Conservation (phyloP, 192 early-diverging fungal species). For the Gaertneriomyces semiglobifer region DNA sequence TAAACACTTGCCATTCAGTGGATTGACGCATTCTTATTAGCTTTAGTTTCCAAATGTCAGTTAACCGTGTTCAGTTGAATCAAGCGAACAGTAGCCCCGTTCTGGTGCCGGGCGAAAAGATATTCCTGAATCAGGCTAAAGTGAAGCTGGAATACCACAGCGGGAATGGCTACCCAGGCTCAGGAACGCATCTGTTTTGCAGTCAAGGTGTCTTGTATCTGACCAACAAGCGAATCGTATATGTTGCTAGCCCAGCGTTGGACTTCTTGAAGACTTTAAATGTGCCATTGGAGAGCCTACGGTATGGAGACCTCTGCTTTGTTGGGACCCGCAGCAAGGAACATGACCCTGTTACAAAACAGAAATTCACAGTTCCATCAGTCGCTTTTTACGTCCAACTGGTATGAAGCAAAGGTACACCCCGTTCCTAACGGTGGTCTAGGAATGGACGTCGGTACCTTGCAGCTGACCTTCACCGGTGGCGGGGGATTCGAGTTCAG, state of each 20-base stretch:
- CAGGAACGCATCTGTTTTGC: slow-evolving; percentile 23
- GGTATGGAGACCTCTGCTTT: slow-evolving; percentile 3
- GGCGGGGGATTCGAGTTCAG: slow-evolving; percentile 59
- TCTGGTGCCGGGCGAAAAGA: slow-evolving; percentile 27
- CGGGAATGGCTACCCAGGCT: slow-evolving; percentile 37
- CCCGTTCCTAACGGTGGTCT: slow-evolving; percentile 49
- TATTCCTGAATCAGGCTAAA: slow-evolving; percentile 33
- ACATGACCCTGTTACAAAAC: not conserved
- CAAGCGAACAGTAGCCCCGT: slow-evolving; percentile 18
- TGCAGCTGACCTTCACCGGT: slow-evolving; percentile 52
- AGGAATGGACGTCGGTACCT: slow-evolving; percentile 22
- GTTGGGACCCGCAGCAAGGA: not conserved
- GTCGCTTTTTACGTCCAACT: slow-evolving; percentile 58
- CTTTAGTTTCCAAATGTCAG: slow-evolving; percentile 9
- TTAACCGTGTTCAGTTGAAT: slow-evolving; percentile 28
- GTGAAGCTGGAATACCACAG: slow-evolving; percentile 30
- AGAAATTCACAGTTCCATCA: slow-evolving; percentile 37
- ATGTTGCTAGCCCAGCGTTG: slow-evolving; percentile 6
- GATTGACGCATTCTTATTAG: not conserved
- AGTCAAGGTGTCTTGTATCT: slow-evolving; percentile 13
- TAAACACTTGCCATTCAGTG: not conserved
- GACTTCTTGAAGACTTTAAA: slow-evolving; percentile 24
- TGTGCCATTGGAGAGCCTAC: slow-evolving; percentile 22
- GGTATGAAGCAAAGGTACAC: slow-evolving; percentile 33
- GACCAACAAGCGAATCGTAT: slow-evolving; percentile 30